Base-by-base conservation (phyloP, 305 asterid genomes). In the Striga hermonthica region DNA sequence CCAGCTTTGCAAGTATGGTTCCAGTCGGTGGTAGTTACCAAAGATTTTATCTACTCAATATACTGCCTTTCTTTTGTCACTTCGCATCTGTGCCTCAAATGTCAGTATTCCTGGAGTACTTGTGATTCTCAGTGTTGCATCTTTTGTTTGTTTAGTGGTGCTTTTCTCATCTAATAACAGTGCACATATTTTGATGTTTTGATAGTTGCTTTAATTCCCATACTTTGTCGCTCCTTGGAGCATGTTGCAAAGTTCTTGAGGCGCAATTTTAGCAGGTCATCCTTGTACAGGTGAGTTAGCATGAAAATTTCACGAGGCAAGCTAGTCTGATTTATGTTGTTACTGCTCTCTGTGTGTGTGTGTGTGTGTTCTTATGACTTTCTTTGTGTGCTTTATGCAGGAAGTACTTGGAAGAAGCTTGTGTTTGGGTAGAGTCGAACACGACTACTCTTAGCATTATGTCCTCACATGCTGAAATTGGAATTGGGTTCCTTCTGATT, bases 371-470 rank as follows among this genome's bases (percentile, higher is more conserved):
- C n/a, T 35, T 48, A 39, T 59, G 60, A 69, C 64, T 58, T 74
- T 22, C 1, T 43, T 10, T 40, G 16, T 55, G 72, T 73, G 54
- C 53, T 61, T 81, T 68, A 53, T 78, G 47, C 95, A 94, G 99
- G 87, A 94, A 83, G 75, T 94, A 88, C 86, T 80, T 94, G 89
- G 98, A 94, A 69, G 83, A 88, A 64, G 76, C 80, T 57, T 90
- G 98, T 74, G 94, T 94, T 57, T 90, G 98, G 98, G 96, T 94
- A 13, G 99, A 88, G 69, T 88, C 96, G n/a, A 94, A 94, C 68
- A 64, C 87, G 56, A 91, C 88, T 61, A 88, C 93, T 43, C 84
- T 90, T 60, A 76, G 64, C 72, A 84, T 83, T 70, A 67, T 88
- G 72, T 84, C 95, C 59, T 86, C 97, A 6, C 97, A 88, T 67